phyloP scores from a whole-genome alignment of 2,329 filamentous ascomycete genomes.

The Sporothrix curviconia region DNA sequence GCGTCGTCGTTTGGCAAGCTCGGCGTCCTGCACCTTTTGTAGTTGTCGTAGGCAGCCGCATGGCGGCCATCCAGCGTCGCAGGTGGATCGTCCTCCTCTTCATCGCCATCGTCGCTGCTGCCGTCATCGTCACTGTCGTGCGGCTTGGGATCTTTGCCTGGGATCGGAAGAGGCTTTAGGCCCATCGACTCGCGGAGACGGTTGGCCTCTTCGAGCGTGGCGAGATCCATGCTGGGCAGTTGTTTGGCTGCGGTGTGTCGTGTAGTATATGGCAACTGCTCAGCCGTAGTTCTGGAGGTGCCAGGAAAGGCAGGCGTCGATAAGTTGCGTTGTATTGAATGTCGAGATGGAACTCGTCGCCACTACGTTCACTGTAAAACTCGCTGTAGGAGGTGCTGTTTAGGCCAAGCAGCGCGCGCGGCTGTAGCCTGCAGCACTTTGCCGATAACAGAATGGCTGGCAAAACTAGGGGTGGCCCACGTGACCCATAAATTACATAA shows the following conservation, averaged over 20 bases:
- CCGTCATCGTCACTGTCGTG: constrained; percentile 16
- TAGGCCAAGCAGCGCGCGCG: too few species aligned
- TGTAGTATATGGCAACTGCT: too few species aligned
- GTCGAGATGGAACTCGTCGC: not conserved
- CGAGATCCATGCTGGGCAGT: constrained; percentile 48
- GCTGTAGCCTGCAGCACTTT: too few species aligned
- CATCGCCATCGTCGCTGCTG: constrained; percentile 26
- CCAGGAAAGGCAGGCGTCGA: too few species aligned
- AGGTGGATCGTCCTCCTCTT: constrained; percentile 60
- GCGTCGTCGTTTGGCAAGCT: constrained; percentile 68
- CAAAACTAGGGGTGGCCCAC: not conserved
- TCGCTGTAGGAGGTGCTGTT: too few species aligned
- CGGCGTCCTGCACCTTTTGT: constrained; percentile 59
- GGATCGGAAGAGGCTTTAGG: constrained; percentile 81
- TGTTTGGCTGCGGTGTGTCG: not conserved
- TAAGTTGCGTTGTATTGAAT: not conserved
- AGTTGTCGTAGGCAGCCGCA: constrained; percentile 69
- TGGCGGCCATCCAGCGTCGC: constrained; percentile 81
- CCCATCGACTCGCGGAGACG: constrained; percentile 83
- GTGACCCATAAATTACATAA: constrained; percentile 1
- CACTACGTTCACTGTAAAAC: not conserved
- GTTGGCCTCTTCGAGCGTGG: constrained; percentile 89
- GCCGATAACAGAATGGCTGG: not conserved
- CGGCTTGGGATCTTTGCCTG: constrained; percentile 45
- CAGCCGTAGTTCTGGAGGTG: too few species aligned